A percentile compares a stretch with the other conserved stretches of the same genome.
Evolutionary conservation across 2,329 filamentous ascomycete species (phyloP).

Genomic region (Cordyceps fumosorosea): DNA sequence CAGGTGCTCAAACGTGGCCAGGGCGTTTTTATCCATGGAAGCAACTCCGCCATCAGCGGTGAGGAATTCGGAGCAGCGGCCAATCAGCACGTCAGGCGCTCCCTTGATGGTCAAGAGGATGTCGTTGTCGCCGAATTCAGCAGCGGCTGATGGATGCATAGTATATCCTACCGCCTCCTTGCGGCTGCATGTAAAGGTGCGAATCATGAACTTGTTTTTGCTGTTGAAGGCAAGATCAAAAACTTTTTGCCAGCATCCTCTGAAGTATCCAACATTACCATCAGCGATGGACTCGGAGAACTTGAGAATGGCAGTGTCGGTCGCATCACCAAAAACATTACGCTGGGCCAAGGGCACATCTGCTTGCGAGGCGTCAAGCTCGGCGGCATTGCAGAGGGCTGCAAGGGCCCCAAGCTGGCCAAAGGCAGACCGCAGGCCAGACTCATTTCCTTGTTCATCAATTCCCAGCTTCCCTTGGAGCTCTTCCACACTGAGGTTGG

Average conservation of each 20-base stretch:
- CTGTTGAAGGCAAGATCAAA: constrained; percentile 72
- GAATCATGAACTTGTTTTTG: constrained; percentile 78
- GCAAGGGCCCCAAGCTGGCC: constrained; percentile 54
- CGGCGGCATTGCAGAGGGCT: constrained; percentile 67
- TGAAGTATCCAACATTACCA: constrained; percentile 51
- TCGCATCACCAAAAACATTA: constrained; percentile 67
- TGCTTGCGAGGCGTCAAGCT: constrained; percentile 62
- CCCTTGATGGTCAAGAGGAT: constrained; percentile 69
- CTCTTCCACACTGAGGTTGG: constrained; percentile 43
- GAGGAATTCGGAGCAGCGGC: constrained; percentile 53
- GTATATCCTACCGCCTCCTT: constrained; percentile 29
- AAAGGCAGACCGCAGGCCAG: constrained; percentile 28
- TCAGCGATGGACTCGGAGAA: constrained; percentile 56
- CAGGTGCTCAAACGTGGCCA: constrained; percentile 44
- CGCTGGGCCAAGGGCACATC: constrained; percentile 53
- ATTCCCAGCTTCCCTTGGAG: constrained; percentile 34
- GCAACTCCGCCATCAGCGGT: constrained; percentile 47
- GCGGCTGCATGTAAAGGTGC: constrained; percentile 44
- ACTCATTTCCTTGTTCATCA: not conserved
- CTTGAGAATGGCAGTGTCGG: constrained; percentile 66
- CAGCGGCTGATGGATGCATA: constrained; percentile 29
- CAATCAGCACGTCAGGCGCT: constrained; percentile 66
- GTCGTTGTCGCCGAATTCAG: constrained; percentile 30
- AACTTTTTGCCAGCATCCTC: constrained; percentile 56
- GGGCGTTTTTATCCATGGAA: constrained; percentile 39